Conservation (phyloP, 805 yeast genomes). For the Candida palmyrensis region DNA sequence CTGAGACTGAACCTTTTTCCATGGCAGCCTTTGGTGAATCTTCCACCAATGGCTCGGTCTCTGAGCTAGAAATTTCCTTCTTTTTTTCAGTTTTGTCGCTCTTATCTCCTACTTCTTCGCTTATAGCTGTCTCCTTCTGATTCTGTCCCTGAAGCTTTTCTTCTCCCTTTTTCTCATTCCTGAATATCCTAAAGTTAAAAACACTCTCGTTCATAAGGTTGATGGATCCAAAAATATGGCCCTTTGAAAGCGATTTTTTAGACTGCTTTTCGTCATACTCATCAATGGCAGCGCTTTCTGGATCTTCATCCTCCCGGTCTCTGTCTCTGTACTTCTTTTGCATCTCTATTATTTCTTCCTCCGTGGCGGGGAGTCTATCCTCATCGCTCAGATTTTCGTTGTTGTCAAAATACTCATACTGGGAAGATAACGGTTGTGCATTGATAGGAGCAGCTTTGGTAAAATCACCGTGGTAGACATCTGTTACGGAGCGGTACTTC, state of each 20-base stretch:
- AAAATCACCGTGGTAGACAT: slow-evolving; percentile 44
- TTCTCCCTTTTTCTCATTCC: slow-evolving; percentile 5
- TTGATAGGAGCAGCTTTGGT: slow-evolving; percentile 43
- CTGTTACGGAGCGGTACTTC: slow-evolving; percentile 40
- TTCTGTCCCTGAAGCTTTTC: slow-evolving; percentile 3
- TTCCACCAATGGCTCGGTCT: background rate
- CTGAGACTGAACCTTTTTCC: background rate
- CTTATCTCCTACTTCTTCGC: slow-evolving; percentile 4
- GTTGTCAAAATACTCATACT: slow-evolving; percentile 30
- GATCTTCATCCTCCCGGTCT: slow-evolving; percentile 5
- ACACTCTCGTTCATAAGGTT: slow-evolving; percentile 32
- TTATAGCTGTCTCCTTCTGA: background rate
- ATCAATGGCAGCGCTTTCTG: slow-evolving; percentile 6
- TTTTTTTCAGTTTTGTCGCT: background rate
- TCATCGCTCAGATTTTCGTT: slow-evolving; percentile 11
- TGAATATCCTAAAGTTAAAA: slow-evolving; percentile 30
- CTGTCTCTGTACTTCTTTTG: slow-evolving; percentile 17
- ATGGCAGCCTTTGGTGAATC: background rate
- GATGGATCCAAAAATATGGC: slow-evolving; percentile 31
- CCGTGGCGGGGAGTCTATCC: slow-evolving; percentile 24
- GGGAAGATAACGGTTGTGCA: slow-evolving; percentile 50
- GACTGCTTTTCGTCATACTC: slow-evolving; percentile 5
- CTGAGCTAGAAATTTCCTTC: background rate
- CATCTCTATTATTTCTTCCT: slow-evolving; percentile 28
- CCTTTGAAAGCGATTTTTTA: slow-evolving; percentile 4